Conservation (phyloP, 352 stramenopile genomes). For the Proteromonas lacertae region DNA sequence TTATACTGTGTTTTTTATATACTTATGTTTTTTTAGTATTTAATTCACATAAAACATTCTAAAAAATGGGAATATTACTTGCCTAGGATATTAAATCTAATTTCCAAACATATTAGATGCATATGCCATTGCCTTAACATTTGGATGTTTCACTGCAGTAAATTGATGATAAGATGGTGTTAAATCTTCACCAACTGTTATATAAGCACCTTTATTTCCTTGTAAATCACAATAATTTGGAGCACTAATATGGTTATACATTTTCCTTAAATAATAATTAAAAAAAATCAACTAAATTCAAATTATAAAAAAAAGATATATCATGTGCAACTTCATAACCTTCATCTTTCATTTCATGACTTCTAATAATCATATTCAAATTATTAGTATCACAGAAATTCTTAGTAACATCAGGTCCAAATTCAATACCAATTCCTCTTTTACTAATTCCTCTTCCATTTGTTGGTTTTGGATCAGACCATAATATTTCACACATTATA, state of each 20-base stretch:
- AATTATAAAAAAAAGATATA: too few species aligned
- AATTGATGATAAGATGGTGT: constrained; percentile 81
- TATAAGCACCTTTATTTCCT: too few species aligned
- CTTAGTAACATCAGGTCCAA: constrained; percentile 85
- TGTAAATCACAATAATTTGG: constrained; percentile 97
- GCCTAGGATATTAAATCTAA: too few species aligned
- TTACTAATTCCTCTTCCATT: constrained; percentile 63
- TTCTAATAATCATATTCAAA: constrained; percentile 75
- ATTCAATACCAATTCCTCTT: constrained; percentile 72
- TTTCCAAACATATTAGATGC: not conserved
- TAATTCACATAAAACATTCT: too few species aligned
- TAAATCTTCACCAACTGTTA: too few species aligned
- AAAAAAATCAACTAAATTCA: too few species aligned
- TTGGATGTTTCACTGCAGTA: constrained; percentile 21
- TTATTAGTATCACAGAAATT: constrained; percentile 75
- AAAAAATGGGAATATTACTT: too few species aligned
- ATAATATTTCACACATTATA: constrained; percentile 46
- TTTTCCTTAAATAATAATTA: too few species aligned
- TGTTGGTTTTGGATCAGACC: constrained; percentile 76
- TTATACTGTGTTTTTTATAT: constrained; percentile 7
- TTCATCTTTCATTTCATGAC: constrained; percentile 95
- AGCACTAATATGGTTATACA: constrained; percentile 96
- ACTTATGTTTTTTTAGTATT: too few species aligned
- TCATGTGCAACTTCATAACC: constrained; percentile 95
- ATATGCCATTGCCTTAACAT: not conserved